Evolutionary conservation across 345 rosid species (phyloP).

Genomic region (Hibiscus trionum): DNA sequence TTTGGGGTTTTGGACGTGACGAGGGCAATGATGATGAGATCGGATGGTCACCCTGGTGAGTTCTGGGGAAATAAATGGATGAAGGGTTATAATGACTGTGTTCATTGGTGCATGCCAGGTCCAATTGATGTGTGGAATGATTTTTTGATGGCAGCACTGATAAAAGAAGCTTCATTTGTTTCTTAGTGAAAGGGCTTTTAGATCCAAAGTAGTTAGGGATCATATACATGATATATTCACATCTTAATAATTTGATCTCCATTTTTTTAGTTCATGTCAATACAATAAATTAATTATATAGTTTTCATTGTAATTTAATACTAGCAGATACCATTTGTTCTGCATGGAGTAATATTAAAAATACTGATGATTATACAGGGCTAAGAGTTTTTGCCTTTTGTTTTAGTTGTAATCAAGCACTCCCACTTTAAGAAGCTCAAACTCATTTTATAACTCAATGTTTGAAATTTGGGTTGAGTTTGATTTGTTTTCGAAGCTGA

Average conservation of each 20-base stretch:
- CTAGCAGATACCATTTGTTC: background rate
- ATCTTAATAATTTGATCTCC: background rate
- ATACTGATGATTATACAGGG: background rate
- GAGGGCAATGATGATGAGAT: constrained; percentile 63
- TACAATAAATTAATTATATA: background rate
- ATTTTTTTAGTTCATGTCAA: background rate
- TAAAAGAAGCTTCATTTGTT: constrained; percentile 9
- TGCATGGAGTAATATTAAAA: background rate
- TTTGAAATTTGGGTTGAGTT: too few relatives aligned
- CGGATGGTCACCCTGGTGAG: constrained; percentile 74
- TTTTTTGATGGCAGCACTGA: constrained; percentile 44
- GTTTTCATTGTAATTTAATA: background rate
- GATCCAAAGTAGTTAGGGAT: background rate
- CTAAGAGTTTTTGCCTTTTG: background rate
- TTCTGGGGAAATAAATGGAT: constrained; percentile 74
- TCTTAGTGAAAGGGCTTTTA: background rate
- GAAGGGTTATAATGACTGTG: constrained; percentile 73
- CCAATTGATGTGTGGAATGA: constrained; percentile 78
- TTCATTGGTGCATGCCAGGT: constrained; percentile 92
- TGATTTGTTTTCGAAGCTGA: too few relatives aligned
- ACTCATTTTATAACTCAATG: too few relatives aligned
- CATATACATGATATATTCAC: background rate
- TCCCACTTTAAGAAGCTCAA: too few relatives aligned
- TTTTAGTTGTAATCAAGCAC: too few relatives aligned
- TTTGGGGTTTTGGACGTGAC: constrained; percentile 56